These are phyloP conservation scores for Plasmodium fragile DNA, from an alignment of 169 alveolate species.

Conservation along the genomic window DNA sequence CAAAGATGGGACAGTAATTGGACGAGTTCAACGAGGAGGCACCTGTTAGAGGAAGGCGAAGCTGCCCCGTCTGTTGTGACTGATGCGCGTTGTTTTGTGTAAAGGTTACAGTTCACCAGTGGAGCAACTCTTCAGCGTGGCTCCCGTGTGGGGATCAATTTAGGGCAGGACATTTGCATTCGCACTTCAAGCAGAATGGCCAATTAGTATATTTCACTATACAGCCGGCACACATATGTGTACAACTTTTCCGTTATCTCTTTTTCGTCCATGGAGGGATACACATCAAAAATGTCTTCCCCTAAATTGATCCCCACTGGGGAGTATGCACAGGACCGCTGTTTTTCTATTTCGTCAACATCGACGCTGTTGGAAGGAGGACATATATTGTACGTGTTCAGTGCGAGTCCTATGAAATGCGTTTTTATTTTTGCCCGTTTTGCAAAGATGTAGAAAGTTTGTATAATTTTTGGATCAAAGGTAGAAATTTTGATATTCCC, in stretches of 20 bases:
- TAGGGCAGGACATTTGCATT: not conserved
- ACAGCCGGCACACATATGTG: constrained; percentile 48
- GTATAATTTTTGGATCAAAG: constrained; percentile 71
- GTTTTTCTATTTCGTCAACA: constrained; percentile 76
- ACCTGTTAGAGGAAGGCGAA: not conserved
- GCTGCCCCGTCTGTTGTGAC: not conserved
- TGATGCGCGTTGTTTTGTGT: not conserved
- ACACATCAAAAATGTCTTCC: constrained; percentile 63
- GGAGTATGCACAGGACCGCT: constrained; percentile 59
- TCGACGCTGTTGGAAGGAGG: constrained; percentile 74
- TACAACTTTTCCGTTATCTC: constrained; percentile 31
- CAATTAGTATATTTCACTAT: constrained; percentile 22
- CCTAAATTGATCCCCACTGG: constrained; percentile 57
- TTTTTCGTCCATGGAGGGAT: constrained; percentile 40
- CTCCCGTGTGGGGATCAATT: not conserved
- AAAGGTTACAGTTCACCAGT: not conserved
- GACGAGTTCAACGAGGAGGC: not conserved
- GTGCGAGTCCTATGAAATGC: constrained; percentile 73
- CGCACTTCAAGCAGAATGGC: not conserved
- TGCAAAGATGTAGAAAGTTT: constrained; percentile 66
- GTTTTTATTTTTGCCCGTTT: constrained; percentile 69
- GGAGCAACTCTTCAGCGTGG: not conserved
- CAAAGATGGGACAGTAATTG: not conserved
- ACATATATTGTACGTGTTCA: constrained; percentile 71
- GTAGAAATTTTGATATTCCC: constrained; percentile 50